These are phyloP conservation scores for Plasmopara halstedii DNA, from an alignment of 352 stramenopile genomes.

Conservation along the genomic window DNA sequence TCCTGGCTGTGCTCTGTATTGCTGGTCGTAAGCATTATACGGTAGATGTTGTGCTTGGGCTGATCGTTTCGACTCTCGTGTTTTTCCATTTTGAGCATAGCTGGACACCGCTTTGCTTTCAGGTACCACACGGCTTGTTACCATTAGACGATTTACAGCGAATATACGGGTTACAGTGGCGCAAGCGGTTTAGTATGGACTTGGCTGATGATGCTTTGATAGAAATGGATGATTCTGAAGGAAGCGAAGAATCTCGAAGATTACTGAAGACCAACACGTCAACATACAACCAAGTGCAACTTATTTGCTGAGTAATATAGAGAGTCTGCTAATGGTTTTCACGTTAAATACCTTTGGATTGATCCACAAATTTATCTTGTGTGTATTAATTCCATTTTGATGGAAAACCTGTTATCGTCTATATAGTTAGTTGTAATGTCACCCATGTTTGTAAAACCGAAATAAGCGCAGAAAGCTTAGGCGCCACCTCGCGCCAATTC, in stretches of 20 bases:
- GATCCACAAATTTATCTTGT: too few relatives aligned
- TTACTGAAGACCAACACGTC: conserved; percentile 27
- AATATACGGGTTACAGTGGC: conserved; percentile 19
- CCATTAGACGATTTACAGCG: conserved; percentile 28
- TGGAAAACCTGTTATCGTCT: too few relatives aligned
- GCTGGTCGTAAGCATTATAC: conserved; percentile 71
- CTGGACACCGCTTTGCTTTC: conserved; percentile 50
- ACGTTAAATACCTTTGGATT: too few relatives aligned
- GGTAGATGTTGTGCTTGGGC: conserved; percentile 63
- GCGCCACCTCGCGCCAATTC: conserved; percentile 5
- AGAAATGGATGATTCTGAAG: conserved; percentile 31
- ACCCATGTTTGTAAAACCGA: conserved; percentile 13
- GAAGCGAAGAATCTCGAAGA: conserved; percentile 16
- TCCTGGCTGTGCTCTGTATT: conserved; percentile 49
- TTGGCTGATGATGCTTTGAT: conserved; percentile 33
- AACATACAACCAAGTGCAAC: conserved; percentile 30
- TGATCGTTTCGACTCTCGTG: conserved; percentile 55
- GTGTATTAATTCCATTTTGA: too few relatives aligned
- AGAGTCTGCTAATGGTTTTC: too few relatives aligned
- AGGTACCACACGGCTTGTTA: conserved; percentile 23
- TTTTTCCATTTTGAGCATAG: conserved; percentile 79
- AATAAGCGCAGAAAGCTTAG: conserved; percentile 13
- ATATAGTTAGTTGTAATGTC: too few relatives aligned
- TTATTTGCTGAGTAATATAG: conserved; percentile 33
- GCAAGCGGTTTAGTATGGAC: conserved; percentile 50